These are phyloP conservation scores for Sclerotinia glacialis DNA, from an alignment of 2,329 filamentous ascomycete species.

Conservation along the genomic window DNA sequence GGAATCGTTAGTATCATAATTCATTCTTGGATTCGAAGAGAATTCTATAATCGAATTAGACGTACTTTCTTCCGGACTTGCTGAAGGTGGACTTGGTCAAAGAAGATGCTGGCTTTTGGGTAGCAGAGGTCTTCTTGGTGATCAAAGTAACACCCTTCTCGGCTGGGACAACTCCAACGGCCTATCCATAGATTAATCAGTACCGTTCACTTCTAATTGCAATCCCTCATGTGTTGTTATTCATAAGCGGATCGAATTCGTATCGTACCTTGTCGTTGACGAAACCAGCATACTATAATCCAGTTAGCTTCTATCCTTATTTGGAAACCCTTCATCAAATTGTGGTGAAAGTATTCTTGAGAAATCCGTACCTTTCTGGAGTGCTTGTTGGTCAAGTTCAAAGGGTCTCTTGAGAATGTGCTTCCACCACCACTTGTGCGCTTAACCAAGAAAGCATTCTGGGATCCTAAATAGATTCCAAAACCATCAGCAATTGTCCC, in stretches of 20 bases:
- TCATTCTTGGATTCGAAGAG: neutral
- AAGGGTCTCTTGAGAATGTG: conserved; percentile 89
- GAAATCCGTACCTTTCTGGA: conserved; percentile 70
- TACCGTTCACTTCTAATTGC: neutral
- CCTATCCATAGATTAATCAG: conserved; percentile 45
- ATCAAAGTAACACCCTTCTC: conserved; percentile 77
- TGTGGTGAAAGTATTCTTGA: neutral
- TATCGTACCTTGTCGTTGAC: conserved; percentile 81
- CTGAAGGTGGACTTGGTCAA: conserved; percentile 66
- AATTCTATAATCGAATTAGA: conserved; percentile 30
- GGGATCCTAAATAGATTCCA: conserved; percentile 58
- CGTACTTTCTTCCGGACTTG: conserved; percentile 78
- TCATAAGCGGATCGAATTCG: neutral
- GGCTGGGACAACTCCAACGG: conserved; percentile 72
- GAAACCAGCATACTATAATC: conserved; percentile 77
- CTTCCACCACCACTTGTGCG: conserved; percentile 74
- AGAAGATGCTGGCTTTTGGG: conserved; percentile 69
- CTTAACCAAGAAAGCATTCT: conserved; percentile 93
- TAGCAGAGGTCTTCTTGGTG: conserved; percentile 76
- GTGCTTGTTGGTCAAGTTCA: conserved; percentile 92
- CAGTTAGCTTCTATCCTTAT: conserved; percentile 22
- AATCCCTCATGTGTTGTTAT: conserved; percentile 11
- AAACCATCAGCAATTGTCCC: conserved; percentile 11
- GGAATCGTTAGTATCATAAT: neutral
- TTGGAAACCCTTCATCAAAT: neutral